Evolutionary conservation across 176 grass and related monocot genomes (phyloP).

Genomic region (Urochloa ruziziensis): DNA sequence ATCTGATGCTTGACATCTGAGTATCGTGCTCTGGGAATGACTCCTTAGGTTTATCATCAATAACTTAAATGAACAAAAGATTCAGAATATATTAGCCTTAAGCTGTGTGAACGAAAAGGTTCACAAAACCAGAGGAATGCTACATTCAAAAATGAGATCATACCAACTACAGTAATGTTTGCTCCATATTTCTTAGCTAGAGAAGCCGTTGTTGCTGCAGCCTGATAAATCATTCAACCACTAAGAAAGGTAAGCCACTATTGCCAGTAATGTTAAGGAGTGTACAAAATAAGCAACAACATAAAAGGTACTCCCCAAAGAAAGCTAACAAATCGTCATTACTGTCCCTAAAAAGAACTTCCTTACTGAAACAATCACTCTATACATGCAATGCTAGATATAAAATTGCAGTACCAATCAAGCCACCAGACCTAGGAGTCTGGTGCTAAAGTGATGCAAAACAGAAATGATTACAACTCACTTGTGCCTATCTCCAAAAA

Average conservation of each 20-base stretch:
- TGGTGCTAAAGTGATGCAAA: neutral
- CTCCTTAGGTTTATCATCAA: conserved; percentile 94
- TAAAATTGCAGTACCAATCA: neutral
- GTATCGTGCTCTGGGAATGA: conserved; percentile 82
- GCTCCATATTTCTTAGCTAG: conserved; percentile 97
- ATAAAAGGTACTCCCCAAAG: neutral
- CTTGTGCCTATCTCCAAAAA: too few relatives aligned
- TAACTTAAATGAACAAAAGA: conserved; percentile 59
- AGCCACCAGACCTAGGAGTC: neutral
- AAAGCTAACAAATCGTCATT: neutral
- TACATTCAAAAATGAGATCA: neutral
- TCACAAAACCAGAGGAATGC: neutral
- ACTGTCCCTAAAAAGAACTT: too few relatives aligned
- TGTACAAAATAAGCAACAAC: neutral
- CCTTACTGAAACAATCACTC: neutral
- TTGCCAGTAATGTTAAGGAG: neutral
- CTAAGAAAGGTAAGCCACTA: conserved; percentile 15
- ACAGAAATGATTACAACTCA: neutral
- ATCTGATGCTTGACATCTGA: conserved; percentile 91
- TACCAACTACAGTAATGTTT: conserved; percentile 96
- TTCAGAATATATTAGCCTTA: neutral
- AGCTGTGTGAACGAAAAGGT: neutral
- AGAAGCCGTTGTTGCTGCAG: conserved; percentile 81
- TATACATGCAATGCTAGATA: neutral
- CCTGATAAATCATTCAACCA: conserved; percentile 46